Percentiles rank a stretch among this genome's conserved stretches.
Evolutionary conservation across 129 eudicot genomes (phyloP).

Genomic region (Ambrosia trifida): DNA sequence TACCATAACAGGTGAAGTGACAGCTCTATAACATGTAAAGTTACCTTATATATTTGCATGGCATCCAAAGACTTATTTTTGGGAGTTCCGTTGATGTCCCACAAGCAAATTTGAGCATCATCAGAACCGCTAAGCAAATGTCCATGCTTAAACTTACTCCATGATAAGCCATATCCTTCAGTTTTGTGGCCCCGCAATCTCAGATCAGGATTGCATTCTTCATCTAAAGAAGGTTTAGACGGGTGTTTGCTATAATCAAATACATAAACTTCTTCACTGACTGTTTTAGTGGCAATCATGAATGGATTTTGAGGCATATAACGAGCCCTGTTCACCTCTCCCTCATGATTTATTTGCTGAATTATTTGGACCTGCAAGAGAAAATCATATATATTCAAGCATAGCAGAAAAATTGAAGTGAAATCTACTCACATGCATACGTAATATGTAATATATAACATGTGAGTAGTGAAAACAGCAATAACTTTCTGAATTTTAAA

Average conservation of each 20-base stretch:
- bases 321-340: conserved; percentile 95
- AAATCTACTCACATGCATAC: neutral
- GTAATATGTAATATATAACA: neutral
- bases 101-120: conserved; percentile 95
- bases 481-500: neutral
- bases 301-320: conserved; percentile 91
- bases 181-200: conserved; percentile 85
- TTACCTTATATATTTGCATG: conserved; percentile 84
- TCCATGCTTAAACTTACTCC: conserved; percentile 93
- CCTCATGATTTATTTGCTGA: conserved; percentile 90
- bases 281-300: conserved; percentile 86
- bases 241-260: conserved; percentile 95
- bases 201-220: conserved; percentile 88
- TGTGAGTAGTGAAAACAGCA: neutral
- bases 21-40: neutral
- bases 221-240: conserved; percentile 82
- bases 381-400: conserved; percentile 2
- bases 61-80: conserved; percentile 79
- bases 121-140: conserved; percentile 95
- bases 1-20: neutral
- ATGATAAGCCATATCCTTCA: conserved; percentile 92
- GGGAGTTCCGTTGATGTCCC: conserved; percentile 91
- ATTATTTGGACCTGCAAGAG: conserved; percentile 76
- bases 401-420: neutral
- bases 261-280: conserved; percentile 83